Percentiles rank a stretch among this genome's conserved stretches.
phyloP scores from a whole-genome alignment of 176 grass and related monocot genomes.

The Phragmites australis region DNA sequence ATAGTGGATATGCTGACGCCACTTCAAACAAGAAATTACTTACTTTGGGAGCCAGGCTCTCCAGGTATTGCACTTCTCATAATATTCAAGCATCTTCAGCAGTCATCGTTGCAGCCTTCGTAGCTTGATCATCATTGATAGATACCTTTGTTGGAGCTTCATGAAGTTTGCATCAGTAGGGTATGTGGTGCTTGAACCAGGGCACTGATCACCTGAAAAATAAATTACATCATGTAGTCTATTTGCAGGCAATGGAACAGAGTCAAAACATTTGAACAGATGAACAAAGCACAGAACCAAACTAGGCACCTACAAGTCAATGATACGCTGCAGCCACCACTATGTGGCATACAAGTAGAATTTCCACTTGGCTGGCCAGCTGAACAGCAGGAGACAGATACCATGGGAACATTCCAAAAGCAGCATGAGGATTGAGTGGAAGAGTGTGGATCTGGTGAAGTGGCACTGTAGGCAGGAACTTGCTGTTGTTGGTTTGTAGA shows the following conservation, averaged over 20 bases:
- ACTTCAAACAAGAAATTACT: constrained; percentile 2
- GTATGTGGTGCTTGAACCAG: constrained; percentile 45
- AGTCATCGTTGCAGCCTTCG: constrained; percentile 54
- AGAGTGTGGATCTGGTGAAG: constrained; percentile 42
- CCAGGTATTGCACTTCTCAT: constrained; percentile 49
- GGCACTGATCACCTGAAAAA: constrained; percentile 65
- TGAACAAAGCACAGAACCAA: constrained; percentile 31
- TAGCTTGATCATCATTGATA: constrained; percentile 37
- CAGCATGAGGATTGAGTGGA: constrained; percentile 48
- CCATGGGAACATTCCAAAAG: constrained; percentile 51
- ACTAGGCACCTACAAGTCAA: constrained; percentile 48
- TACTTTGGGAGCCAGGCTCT: constrained; percentile 40
- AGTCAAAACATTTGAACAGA: not conserved
- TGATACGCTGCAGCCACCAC: constrained; percentile 46
- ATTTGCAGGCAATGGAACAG: not conserved
- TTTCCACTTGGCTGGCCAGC: constrained; percentile 37
- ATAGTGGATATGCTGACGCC: not conserved
- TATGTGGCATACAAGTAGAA: constrained; percentile 38
- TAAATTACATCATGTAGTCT: constrained; percentile 30
- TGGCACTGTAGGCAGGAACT: constrained; percentile 42
- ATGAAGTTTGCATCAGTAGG: constrained; percentile 38
- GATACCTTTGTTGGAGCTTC: constrained; percentile 37
- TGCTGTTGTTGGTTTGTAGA: constrained; percentile 40
- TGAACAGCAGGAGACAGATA: constrained; percentile 54
- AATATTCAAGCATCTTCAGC: constrained; percentile 63